phyloP scores from a whole-genome alignment of 768 basidiomycete genomes.

The Coprinopsis marcescibilis region DNA sequence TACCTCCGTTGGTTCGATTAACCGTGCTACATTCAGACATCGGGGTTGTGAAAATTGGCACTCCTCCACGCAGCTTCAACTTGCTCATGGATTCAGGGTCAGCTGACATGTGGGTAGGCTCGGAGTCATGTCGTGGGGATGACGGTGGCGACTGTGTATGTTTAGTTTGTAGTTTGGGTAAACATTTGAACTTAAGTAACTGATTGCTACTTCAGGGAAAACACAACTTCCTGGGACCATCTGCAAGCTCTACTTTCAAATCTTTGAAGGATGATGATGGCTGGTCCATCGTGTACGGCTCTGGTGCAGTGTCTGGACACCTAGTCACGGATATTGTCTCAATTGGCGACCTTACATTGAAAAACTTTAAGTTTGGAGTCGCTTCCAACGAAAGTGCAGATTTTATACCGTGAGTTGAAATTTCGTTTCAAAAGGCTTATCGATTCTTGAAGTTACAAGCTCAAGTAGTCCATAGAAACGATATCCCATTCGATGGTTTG shows the following conservation, averaged over 20 bases:
- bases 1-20: not conserved
- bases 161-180: no score
- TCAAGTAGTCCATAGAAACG: slow-evolving; percentile 17
- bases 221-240: slow-evolving; percentile 46
- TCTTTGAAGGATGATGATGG: slow-evolving; percentile 34
- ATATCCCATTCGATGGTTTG: slow-evolving; percentile 50
- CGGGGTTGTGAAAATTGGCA: slow-evolving; percentile 33
- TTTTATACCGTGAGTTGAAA: slow-evolving; percentile 40
- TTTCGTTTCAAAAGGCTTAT: no score
- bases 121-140: slow-evolving; percentile 36
- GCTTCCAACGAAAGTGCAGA: slow-evolving; percentile 46
- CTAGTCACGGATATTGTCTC: slow-evolving; percentile 52
- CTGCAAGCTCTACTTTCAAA: slow-evolving; percentile 52
- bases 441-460: no score
- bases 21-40: slow-evolving; percentile 27
- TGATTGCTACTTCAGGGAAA: slow-evolving; percentile 25
- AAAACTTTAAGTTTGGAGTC: slow-evolving; percentile 57
- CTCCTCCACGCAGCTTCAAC: slow-evolving; percentile 40
- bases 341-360: slow-evolving; percentile 52
- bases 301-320: slow-evolving; percentile 53
- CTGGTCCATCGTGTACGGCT: slow-evolving; percentile 48
- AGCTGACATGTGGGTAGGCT: slow-evolving; percentile 54
- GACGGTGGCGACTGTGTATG: slow-evolving; percentile 27
- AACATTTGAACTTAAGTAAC: no score
- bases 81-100: slow-evolving; percentile 60